Conservation (phyloP, 768 basidiomycete species). For the Hygrocybe coccinea region DNA sequence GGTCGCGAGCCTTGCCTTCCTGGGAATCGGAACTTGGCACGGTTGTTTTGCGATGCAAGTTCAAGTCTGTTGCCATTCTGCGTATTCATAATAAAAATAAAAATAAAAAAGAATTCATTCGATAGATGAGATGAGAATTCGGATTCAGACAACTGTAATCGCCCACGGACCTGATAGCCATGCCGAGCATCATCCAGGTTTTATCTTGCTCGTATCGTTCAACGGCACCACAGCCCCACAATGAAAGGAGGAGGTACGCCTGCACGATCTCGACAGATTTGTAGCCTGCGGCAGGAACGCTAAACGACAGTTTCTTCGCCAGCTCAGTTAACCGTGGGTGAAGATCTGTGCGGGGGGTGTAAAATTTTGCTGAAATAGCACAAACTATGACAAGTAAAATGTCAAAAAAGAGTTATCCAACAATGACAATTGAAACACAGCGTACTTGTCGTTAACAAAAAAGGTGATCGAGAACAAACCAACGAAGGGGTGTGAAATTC, state of each 20-base stretch:
- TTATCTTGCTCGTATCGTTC: constrained; percentile 96
- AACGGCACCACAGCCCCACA: constrained; percentile 92
- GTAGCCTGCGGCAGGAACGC: constrained; percentile 78
- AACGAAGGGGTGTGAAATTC: constrained; percentile 92
- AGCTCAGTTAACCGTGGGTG: constrained; percentile 75
- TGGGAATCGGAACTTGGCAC: constrained; percentile 57
- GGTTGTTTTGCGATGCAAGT: constrained; percentile 83
- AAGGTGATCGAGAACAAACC: constrained; percentile 91
- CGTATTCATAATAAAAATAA: neutral
- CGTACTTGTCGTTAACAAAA: constrained; percentile 88
- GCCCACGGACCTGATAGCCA: constrained; percentile 80
- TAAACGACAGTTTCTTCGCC: constrained; percentile 84
- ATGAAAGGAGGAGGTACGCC: constrained; percentile 81
- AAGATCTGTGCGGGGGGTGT: constrained; percentile 74
- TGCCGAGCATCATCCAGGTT: constrained; percentile 86
- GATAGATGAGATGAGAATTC: neutral
- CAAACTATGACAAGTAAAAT: constrained; percentile 56
- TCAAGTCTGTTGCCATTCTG: constrained; percentile 94
- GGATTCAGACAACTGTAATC: too few species aligned
- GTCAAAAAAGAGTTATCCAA: neutral
- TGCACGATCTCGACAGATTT: constrained; percentile 95
- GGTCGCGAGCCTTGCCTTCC: constrained; percentile 75
- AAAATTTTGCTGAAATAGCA: constrained; percentile 90
- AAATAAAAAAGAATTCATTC: neutral
- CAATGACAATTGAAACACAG: constrained; percentile 14